Evolutionary conservation across 805 yeast species (phyloP).

Genomic region (Suhomyces prunicola): DNA sequence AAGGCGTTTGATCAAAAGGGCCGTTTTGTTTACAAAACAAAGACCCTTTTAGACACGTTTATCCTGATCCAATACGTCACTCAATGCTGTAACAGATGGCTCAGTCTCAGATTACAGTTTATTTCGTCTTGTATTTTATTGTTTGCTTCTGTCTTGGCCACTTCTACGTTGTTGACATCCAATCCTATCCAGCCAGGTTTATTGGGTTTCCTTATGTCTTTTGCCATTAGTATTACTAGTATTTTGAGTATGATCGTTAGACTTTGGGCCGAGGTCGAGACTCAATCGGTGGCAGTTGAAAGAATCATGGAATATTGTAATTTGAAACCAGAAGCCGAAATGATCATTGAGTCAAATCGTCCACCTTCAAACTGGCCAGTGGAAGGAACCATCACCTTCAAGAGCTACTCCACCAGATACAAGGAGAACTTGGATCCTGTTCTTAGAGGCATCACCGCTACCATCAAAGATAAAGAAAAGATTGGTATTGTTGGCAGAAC

Average conservation of each 20-base stretch:
- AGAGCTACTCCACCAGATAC: constrained; percentile 78
- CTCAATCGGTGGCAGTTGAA: constrained; percentile 64
- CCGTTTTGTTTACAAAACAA: constrained; percentile 59
- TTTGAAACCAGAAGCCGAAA: constrained; percentile 44
- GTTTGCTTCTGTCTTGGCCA: constrained; percentile 47
- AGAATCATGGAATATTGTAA: constrained; percentile 60
- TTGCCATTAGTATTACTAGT: constrained; percentile 55
- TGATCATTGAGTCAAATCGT: constrained; percentile 31
- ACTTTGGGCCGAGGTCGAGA: constrained; percentile 60
- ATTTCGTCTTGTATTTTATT: constrained; percentile 58
- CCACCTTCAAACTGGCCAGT: constrained; percentile 66
- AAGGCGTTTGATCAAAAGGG: constrained; percentile 68
- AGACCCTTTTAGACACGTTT: constrained; percentile 48
- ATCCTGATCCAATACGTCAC: constrained; percentile 25
- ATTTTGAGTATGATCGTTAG: constrained; percentile 56
- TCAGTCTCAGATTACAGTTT: constrained; percentile 56
- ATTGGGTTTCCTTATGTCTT: constrained; percentile 64
- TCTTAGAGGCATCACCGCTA: constrained; percentile 61
- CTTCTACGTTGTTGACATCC: constrained; percentile 34
- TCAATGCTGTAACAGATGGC: constrained; percentile 62
- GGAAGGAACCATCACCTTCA: constrained; percentile 63
- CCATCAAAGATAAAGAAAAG: constrained; percentile 73
- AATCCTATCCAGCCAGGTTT: constrained; percentile 53
- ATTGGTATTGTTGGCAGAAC: constrained; percentile 96
- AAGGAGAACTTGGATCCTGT: constrained; percentile 80